Conservation (phyloP, 202 grass and related monocot genomes). For the Hordeum pubiflorum region DNA sequence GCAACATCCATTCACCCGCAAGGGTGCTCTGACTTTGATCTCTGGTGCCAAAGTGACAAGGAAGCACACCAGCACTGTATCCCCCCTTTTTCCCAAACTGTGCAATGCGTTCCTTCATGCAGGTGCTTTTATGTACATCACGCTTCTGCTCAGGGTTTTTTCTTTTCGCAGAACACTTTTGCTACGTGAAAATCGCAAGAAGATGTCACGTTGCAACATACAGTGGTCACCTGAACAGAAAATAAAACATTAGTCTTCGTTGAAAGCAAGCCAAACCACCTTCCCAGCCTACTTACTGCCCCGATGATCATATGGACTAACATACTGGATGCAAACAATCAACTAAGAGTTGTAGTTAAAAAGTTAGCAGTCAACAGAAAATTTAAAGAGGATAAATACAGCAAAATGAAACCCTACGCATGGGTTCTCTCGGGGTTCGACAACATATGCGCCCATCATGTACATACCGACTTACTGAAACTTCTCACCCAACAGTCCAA, state of each 20-base stretch:
- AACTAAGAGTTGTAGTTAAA: neutral
- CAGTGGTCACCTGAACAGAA: slow-evolving; percentile 8
- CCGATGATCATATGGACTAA: neutral
- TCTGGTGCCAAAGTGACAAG: neutral
- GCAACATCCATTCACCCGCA: neutral
- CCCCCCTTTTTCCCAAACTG: neutral
- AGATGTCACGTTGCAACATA: neutral
- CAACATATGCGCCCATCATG: neutral
- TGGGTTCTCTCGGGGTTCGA: neutral
- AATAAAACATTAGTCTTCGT: neutral
- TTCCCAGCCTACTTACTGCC: neutral
- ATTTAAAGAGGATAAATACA: neutral
- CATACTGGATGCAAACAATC: neutral
- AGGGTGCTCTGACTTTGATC: neutral
- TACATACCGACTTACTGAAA: too few species aligned
- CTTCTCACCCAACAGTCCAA: too few species aligned
- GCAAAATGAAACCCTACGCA: neutral
- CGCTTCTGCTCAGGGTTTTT: neutral
- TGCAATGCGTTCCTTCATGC: neutral
- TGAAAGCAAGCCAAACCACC: neutral
- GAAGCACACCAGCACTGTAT: neutral
- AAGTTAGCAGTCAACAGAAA: neutral
- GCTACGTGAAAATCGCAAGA: neutral
- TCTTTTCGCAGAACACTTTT: neutral
- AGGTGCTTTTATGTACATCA: neutral